A percentile compares a stretch with the other conserved stretches of the same genome.
phyloP scores from a whole-genome alignment of 306 rosid species.

The Castanea sativa region DNA sequence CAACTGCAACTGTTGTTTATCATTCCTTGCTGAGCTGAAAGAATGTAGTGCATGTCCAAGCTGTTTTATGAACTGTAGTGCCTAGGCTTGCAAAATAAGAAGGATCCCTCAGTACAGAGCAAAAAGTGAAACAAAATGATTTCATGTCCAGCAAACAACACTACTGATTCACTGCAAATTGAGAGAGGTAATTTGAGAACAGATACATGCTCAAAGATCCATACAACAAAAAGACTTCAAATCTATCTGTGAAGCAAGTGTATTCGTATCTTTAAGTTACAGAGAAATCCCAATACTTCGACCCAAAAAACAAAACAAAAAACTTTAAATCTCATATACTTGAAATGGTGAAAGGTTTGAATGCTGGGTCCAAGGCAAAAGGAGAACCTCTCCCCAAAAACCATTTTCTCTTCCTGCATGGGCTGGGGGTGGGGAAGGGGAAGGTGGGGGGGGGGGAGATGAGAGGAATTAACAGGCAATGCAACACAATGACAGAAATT shows the following conservation, averaged over 20 bases:
- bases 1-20: constrained; percentile 55
- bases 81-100: constrained; percentile 53
- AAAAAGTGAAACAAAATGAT: constrained; percentile 11
- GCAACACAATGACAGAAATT: neutral
- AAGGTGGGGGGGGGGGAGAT: too few species aligned
- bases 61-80: constrained; percentile 75
- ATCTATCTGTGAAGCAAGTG: neutral
- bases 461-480: too few species aligned
- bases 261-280: neutral
- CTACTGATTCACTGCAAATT: neutral
- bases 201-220: neutral
- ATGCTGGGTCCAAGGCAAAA: constrained; percentile 3
- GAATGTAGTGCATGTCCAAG: constrained; percentile 87
- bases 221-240: neutral
- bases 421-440: too few species aligned
- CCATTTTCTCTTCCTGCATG: too few species aligned
- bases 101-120: constrained; percentile 10
- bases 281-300: neutral
- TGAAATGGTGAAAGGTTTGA: neutral
- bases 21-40: constrained; percentile 37
- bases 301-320: neutral
- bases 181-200: neutral
- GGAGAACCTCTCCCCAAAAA: neutral
- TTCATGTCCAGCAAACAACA: constrained; percentile 18
- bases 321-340: neutral